Evolutionary conservation across 2,329 filamentous ascomycete genomes (phyloP).

Genomic region (Fusarium verticillioides): DNA sequence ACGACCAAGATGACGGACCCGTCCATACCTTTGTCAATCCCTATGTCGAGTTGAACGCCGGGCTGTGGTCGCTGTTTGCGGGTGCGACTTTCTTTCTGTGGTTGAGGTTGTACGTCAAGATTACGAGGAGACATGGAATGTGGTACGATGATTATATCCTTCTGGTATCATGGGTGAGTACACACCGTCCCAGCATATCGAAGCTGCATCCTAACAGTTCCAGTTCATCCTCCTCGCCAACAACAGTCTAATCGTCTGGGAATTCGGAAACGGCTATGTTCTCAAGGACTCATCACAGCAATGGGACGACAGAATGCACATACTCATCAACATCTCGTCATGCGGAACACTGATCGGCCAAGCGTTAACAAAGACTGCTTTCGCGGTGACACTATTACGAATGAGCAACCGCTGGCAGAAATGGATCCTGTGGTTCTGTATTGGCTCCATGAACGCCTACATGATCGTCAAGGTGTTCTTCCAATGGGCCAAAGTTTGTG

Average conservation of each 20-base stretch:
- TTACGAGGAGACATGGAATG: conserved; percentile 50
- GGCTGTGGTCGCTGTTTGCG: conserved; percentile 49
- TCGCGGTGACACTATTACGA: conserved; percentile 51
- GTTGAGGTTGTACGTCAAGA: conserved; percentile 50
- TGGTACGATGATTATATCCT: conserved; percentile 55
- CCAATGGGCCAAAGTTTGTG: conserved; percentile 61
- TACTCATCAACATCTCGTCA: conserved; percentile 59
- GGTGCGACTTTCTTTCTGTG: conserved; percentile 47
- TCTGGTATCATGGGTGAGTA: conserved; percentile 51
- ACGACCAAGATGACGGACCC: conserved; percentile 34
- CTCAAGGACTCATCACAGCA: conserved; percentile 49
- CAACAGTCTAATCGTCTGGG: conserved; percentile 57
- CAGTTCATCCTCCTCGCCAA: conserved; percentile 57
- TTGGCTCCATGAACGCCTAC: conserved; percentile 59
- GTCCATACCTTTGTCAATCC: conserved; percentile 46
- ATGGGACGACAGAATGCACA: conserved; percentile 65
- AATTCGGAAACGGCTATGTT: conserved; percentile 62
- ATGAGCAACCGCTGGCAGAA: conserved; percentile 58
- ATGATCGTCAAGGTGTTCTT: conserved; percentile 61
- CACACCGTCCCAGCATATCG: neutral
- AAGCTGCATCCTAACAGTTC: neutral
- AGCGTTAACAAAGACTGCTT: conserved; percentile 52
- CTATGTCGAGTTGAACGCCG: conserved; percentile 47
- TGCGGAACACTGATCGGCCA: conserved; percentile 52
- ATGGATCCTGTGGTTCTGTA: conserved; percentile 60